These are phyloP conservation scores for Fusarium buxicola DNA, from an alignment of 2,329 filamentous ascomycete genomes.

Conservation along the genomic window DNA sequence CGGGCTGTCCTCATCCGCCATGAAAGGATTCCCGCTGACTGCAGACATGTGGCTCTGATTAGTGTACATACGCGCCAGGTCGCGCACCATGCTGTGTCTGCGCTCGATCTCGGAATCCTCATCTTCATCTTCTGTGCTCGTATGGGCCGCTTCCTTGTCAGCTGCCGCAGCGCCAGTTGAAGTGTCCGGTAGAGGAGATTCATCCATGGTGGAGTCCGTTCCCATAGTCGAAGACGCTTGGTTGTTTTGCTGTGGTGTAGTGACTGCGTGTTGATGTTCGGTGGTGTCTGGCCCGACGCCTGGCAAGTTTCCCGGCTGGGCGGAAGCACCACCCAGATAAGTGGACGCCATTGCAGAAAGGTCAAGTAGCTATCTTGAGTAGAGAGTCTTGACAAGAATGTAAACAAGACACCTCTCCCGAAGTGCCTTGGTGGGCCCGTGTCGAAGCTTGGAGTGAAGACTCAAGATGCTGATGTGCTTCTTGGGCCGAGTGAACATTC, in stretches of 20 bases:
- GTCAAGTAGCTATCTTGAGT: not conserved
- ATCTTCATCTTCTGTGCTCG: slow-evolving; percentile 47
- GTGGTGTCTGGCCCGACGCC: not conserved
- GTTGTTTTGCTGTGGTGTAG: not conserved
- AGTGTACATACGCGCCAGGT: slow-evolving; percentile 64
- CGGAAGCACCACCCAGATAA: not conserved
- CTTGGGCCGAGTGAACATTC: not conserved
- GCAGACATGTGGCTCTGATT: slow-evolving; percentile 62
- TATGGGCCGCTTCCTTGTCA: slow-evolving; percentile 2
- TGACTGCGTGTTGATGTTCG: not conserved
- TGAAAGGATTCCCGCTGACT: slow-evolving; percentile 43
- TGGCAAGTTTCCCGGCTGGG: not conserved
- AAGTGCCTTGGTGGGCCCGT: not conserved
- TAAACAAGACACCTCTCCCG: not conserved
- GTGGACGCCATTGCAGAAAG: slow-evolving; percentile 10
- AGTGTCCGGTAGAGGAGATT: not conserved
- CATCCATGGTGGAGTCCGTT: slow-evolving; percentile 6
- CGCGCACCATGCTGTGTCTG: slow-evolving; percentile 56
- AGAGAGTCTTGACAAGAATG: not conserved
- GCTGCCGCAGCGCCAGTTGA: not conserved
- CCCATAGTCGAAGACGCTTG: slow-evolving; percentile 8
- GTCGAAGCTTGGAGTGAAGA: not conserved
- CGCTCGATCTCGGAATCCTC: slow-evolving; percentile 53
- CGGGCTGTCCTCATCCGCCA: slow-evolving; percentile 54
- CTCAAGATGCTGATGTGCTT: not conserved